Percentiles rank a stretch among this genome's conserved stretches.
Conservation (phyloP, 1,284 basidiomycete species). For the Sanguinoderma infundibulare region DNA sequence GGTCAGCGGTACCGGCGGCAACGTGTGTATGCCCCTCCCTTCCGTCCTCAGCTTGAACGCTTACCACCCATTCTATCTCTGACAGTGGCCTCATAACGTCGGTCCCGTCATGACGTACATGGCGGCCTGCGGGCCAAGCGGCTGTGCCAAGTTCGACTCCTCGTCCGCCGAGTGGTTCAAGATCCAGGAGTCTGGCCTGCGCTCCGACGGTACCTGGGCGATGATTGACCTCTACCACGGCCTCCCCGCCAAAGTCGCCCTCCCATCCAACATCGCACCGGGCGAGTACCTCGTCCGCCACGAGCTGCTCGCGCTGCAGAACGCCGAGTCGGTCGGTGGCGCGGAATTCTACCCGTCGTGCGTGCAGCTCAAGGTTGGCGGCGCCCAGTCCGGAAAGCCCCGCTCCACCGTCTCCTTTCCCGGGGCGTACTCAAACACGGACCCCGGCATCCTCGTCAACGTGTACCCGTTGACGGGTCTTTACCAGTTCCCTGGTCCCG, state of each 20-base stretch:
- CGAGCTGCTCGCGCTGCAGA: slow-evolving; percentile 68
- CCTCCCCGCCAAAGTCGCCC: slow-evolving; percentile 46
- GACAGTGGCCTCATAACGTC: slow-evolving; percentile 43
- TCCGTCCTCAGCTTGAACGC: not conserved
- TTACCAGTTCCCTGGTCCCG: slow-evolving; percentile 45
- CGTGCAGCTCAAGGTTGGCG: slow-evolving; percentile 60
- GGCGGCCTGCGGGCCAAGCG: slow-evolving; percentile 55
- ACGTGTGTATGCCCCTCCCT: slow-evolving; percentile 18
- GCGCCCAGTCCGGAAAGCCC: slow-evolving; percentile 47
- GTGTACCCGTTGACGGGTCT: slow-evolving; percentile 31
- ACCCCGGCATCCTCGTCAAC: slow-evolving; percentile 58
- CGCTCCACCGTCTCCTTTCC: slow-evolving; percentile 61
- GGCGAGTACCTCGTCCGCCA: slow-evolving; percentile 74
- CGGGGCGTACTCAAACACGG: slow-evolving; percentile 63
- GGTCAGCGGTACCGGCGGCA: slow-evolving; percentile 50
- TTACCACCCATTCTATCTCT: not conserved
- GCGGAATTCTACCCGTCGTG: slow-evolving; percentile 78
- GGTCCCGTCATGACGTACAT: slow-evolving; percentile 76
- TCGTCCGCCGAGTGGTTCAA: slow-evolving; percentile 72
- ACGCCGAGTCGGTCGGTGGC: slow-evolving; percentile 49
- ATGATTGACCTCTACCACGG: slow-evolving; percentile 39
- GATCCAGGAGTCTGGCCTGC: slow-evolving; percentile 48
- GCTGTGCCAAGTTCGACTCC: slow-evolving; percentile 63
- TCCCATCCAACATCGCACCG: slow-evolving; percentile 57
- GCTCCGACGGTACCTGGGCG: slow-evolving; percentile 42